Percentiles rank a stretch among this genome's conserved stretches.
These are phyloP conservation scores for Dipteronia dyeriana DNA, from an alignment of 345 rosid species.

Conservation along the genomic window DNA sequence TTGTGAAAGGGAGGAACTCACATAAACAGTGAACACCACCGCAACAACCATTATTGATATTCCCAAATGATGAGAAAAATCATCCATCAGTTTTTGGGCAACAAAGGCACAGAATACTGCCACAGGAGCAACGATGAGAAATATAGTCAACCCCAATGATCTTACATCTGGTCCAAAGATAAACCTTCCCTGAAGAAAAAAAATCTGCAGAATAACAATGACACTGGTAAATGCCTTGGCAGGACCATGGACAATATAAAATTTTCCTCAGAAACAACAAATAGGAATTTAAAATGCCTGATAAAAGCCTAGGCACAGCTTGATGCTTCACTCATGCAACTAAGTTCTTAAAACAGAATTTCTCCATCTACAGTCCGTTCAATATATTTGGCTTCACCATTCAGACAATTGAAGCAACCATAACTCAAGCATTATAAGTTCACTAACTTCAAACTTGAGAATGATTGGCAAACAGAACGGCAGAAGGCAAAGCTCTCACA, in stretches of 20 bases:
- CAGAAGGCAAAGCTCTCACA: neutral
- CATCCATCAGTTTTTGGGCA: constrained; percentile 77
- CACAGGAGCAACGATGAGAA: constrained; percentile 82
- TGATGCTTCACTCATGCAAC: neutral
- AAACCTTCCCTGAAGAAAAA: constrained; percentile 86
- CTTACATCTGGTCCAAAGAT: constrained; percentile 98
- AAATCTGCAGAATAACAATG: constrained; percentile 57
- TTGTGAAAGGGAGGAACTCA: constrained; percentile 39
- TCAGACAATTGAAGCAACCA: neutral
- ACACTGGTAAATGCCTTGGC: neutral
- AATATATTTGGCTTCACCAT: neutral
- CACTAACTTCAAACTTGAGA: neutral
- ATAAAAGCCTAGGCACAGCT: neutral
- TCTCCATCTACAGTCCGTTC: neutral
- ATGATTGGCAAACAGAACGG: neutral
- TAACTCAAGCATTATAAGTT: neutral
- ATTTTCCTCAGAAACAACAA: neutral
- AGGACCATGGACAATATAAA: neutral
- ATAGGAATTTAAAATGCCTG: neutral
- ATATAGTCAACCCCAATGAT: constrained; percentile 76
- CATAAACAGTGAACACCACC: constrained; percentile 67
- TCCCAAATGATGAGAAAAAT: constrained; percentile 77
- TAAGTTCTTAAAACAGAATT: neutral
- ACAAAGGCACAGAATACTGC: constrained; percentile 82
- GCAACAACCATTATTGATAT: constrained; percentile 61